A percentile compares a stretch with the other conserved stretches of the same genome.
These are phyloP conservation scores for Populus hybrid DNA, from an alignment of 441 rosid species.

Conservation along the genomic window DNA sequence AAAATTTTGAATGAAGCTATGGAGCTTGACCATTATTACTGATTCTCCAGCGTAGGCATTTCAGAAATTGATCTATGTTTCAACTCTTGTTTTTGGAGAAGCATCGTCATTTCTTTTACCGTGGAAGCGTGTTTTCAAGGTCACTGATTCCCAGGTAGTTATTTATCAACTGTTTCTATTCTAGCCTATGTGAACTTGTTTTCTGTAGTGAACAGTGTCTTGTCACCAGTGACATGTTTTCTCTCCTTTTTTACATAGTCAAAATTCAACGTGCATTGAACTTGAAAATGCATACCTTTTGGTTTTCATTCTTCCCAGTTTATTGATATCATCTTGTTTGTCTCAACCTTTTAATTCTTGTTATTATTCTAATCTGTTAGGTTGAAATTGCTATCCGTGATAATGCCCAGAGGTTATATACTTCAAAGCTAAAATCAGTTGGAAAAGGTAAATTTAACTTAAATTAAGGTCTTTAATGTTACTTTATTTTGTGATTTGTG, in stretches of 20 bases:
- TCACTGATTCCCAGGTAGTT: constrained; percentile 89
- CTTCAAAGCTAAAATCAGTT: constrained; percentile 59
- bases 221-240: not conserved
- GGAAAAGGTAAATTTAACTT: constrained; percentile 64
- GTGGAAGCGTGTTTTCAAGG: constrained; percentile 97
- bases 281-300: not conserved
- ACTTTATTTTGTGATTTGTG: not conserved
- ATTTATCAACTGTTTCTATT: not conserved
- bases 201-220: not conserved
- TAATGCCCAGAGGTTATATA: constrained; percentile 85
- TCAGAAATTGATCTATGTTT: constrained; percentile 95
- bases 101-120: constrained; percentile 97
- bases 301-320: not conserved
- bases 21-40: constrained; percentile 59
- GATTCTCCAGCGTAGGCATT: constrained; percentile 96
- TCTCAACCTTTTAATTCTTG: not conserved
- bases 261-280: not conserved
- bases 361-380: constrained; percentile 22
- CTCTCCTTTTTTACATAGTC: not conserved
- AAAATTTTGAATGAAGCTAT: constrained; percentile 16
- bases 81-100: constrained; percentile 94
- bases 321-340: not conserved
- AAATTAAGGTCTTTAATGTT: not conserved
- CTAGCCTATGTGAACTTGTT: not conserved
- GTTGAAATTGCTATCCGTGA: constrained; percentile 98